phyloP scores from a whole-genome alignment of 2,329 filamentous ascomycete species.

The Penicillium paneum region DNA sequence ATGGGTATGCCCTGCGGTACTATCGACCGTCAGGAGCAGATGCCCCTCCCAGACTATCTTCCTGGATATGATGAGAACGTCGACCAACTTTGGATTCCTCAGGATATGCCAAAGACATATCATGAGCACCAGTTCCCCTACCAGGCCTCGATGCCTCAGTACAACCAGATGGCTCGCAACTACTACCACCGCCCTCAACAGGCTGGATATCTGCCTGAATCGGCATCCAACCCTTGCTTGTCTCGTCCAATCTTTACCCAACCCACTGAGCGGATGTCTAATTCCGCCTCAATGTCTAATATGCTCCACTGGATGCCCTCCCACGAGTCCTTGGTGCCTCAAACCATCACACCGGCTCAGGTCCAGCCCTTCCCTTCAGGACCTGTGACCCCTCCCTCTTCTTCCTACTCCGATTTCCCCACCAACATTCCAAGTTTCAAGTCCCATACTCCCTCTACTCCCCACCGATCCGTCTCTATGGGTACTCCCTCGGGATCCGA shows the following conservation, averaged over 20 bases:
- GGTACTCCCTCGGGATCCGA: conserved; percentile 35
- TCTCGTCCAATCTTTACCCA: conserved; percentile 41
- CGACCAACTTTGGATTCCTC: conserved; percentile 39
- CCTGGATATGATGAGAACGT: conserved; percentile 38
- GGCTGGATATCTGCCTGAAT: conserved; percentile 36
- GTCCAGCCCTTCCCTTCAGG: conserved; percentile 25
- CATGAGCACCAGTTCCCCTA: conserved; percentile 34
- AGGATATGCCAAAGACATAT: conserved; percentile 37
- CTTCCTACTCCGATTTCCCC: conserved; percentile 39
- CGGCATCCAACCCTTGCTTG: conserved; percentile 38
- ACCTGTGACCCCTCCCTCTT: conserved; percentile 37
- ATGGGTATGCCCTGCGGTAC: conserved; percentile 34
- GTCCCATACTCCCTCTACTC: conserved; percentile 37
- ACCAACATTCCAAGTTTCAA: conserved; percentile 34
- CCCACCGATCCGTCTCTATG: conserved; percentile 35
- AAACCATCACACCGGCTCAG: conserved; percentile 39
- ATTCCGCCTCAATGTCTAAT: conserved; percentile 38
- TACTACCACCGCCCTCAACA: conserved; percentile 35
- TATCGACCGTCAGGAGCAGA: conserved; percentile 35
- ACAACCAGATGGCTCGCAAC: conserved; percentile 35
- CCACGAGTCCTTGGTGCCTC: conserved; percentile 33
- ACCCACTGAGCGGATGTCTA: conserved; percentile 30
- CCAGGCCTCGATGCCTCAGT: conserved; percentile 35
- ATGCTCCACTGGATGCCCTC: conserved; percentile 38
- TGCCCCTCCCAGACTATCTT: conserved; percentile 37